phyloP scores from a whole-genome alignment of 352 stramenopile genomes.

The Aphanomyces stellatus region DNA sequence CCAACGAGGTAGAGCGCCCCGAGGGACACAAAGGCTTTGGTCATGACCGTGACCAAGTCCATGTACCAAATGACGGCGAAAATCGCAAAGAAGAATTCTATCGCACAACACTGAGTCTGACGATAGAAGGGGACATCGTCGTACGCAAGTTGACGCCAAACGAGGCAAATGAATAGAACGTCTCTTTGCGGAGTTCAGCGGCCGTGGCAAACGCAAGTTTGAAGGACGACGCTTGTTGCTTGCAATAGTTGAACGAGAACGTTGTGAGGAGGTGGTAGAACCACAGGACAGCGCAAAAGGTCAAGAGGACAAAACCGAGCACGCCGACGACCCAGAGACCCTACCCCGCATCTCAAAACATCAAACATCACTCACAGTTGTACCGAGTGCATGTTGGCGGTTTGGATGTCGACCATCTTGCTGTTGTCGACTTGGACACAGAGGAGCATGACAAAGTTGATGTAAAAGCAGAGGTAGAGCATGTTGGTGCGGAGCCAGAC shows the following conservation, averaged over 20 bases:
- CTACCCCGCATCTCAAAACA: neutral
- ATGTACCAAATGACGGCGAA: slow-evolving; percentile 18
- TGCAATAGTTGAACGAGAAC: slow-evolving; percentile 20
- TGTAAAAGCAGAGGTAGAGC: slow-evolving; percentile 18
- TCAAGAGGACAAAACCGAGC: slow-evolving; percentile 6
- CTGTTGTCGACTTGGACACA: slow-evolving; percentile 8
- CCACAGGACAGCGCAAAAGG: slow-evolving; percentile 1
- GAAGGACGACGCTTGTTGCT: slow-evolving; percentile 15
- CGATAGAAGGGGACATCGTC: neutral
- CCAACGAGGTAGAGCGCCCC: neutral
- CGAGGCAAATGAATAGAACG: neutral
- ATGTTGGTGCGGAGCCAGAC: slow-evolving; percentile 13
- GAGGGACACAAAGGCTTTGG: neutral
- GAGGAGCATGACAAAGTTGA: slow-evolving; percentile 20
- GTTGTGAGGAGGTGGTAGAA: slow-evolving; percentile 11
- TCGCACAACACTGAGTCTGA: neutral
- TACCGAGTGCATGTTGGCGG: neutral
- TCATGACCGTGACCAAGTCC: neutral
- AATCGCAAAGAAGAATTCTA: slow-evolving; percentile 16
- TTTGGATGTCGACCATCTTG: neutral
- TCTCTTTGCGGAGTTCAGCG: neutral
- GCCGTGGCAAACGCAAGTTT: slow-evolving; percentile 9
- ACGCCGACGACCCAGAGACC: slow-evolving; percentile 2
- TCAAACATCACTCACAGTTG: neutral
- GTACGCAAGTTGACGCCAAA: slow-evolving; percentile 12